Conservation (phyloP, 306 rosid genomes). For the Malus fusca region DNA sequence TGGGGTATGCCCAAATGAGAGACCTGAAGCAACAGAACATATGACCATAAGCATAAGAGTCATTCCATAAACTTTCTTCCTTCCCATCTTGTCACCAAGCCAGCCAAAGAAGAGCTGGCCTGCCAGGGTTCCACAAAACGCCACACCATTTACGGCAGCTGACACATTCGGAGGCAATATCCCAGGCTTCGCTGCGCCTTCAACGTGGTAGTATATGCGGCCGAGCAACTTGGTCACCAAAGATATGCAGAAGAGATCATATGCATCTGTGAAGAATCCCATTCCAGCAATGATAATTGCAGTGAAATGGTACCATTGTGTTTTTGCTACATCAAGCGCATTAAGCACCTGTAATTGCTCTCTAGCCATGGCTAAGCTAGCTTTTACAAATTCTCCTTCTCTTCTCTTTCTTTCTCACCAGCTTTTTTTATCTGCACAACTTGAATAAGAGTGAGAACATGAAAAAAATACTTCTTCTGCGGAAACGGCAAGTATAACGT, state of each 20-base stretch:
- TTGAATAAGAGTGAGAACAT: not conserved
- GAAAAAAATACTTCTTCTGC: not conserved
- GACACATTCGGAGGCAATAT: conserved; percentile 61
- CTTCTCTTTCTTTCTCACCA: not conserved
- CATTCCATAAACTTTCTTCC: conserved; percentile 65
- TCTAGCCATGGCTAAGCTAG: conserved; percentile 31
- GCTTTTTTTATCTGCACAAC: not conserved
- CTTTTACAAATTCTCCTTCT: not conserved
- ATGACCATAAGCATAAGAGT: conserved; percentile 63
- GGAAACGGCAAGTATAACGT: too few relatives aligned
- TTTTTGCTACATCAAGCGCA: conserved; percentile 61
- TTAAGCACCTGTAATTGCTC: conserved; percentile 48
- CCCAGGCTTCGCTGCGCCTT: conserved; percentile 48
- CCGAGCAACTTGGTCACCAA: conserved; percentile 73
- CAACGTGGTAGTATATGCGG: conserved; percentile 61
- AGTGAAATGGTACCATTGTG: conserved; percentile 74
- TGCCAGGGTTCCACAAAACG: conserved; percentile 53
- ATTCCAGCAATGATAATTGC: conserved; percentile 70
- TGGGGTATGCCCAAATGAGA: conserved; percentile 49
- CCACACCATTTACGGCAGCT: conserved; percentile 69
- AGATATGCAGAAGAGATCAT: conserved; percentile 65
- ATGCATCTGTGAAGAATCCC: conserved; percentile 88
- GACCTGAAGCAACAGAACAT: conserved; percentile 60
- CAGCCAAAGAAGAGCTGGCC: conserved; percentile 88
- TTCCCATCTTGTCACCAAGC: conserved; percentile 72